These are phyloP conservation scores for Lantana camara DNA, from an alignment of 257 asterid genomes.

Conservation along the genomic window DNA sequence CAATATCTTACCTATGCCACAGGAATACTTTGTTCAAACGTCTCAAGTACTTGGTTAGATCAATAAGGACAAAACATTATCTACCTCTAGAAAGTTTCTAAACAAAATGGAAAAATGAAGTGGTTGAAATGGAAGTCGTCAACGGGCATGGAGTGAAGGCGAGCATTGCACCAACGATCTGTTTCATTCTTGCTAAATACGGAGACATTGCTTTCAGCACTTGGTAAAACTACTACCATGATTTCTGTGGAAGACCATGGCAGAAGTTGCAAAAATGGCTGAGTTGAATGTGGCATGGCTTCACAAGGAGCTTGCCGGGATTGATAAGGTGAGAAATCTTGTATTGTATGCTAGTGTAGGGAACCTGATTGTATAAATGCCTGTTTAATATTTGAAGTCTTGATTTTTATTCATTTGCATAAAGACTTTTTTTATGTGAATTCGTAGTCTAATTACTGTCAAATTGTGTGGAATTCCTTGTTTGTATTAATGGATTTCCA, in stretches of 20 bases:
- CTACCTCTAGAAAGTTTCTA: too few species aligned
- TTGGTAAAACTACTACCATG: background rate
- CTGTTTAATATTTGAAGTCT: slow-evolving; percentile 15
- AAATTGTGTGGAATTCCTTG: slow-evolving; percentile 17
- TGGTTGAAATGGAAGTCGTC: background rate
- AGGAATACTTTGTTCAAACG: too few species aligned
- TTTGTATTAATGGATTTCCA: slow-evolving; percentile 9
- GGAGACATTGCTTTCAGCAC: background rate
- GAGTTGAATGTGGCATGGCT: background rate
- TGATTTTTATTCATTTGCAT: slow-evolving; percentile 3
- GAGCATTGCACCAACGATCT: background rate
- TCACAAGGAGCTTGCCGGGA: background rate
- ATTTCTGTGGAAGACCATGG: background rate
- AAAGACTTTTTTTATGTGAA: slow-evolving; percentile 7
- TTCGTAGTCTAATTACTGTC: background rate
- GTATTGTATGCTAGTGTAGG: slow-evolving; percentile 7
- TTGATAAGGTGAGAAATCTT: background rate
- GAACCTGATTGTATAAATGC: slow-evolving; percentile 29
- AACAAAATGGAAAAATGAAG: too few species aligned
- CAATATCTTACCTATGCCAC: background rate
- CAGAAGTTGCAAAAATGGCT: background rate
- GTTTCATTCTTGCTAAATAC: background rate
- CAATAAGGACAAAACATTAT: too few species aligned
- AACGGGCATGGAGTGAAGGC: background rate
- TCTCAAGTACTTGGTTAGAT: too few species aligned